Percentiles rank a stretch among this genome's conserved stretches.
phyloP scores from a whole-genome alignment of 257 asterid genomes.

The Datura wrightii region DNA sequence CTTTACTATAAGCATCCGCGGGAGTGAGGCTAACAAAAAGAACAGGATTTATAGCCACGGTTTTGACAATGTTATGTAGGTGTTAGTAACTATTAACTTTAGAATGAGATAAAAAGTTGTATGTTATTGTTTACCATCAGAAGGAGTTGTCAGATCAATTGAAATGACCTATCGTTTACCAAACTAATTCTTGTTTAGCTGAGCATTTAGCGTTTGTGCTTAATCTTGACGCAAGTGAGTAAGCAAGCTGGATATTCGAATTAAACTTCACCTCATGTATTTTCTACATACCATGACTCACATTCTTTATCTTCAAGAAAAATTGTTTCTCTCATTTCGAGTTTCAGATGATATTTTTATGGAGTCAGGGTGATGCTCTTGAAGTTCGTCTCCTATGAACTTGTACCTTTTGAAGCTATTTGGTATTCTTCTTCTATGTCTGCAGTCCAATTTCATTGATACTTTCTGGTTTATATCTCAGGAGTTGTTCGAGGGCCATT shows the following conservation, averaged over 20 bases:
- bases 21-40: not conserved
- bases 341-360: not conserved
- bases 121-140: not conserved
- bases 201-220: not conserved
- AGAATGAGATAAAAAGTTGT: not conserved
- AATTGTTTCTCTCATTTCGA: not conserved
- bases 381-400: constrained; percentile 1
- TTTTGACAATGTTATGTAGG: constrained; percentile 20
- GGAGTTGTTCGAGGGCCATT: constrained; percentile 96
- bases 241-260: not conserved
- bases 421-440: not conserved
- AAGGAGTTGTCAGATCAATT: not conserved
- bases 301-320: not conserved
- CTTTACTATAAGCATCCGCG: not conserved
- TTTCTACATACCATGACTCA: constrained; percentile 1
- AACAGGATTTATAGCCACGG: constrained; percentile 5
- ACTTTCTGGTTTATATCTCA: constrained; percentile 45
- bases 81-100: not conserved
- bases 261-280: constrained; percentile 12
- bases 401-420: not conserved
- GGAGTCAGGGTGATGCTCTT: not conserved
- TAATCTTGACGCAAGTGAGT: not conserved
- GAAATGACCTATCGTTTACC: constrained; percentile 9
- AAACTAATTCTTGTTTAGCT: constrained; percentile 14
- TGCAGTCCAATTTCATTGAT: constrained; percentile 11